Evolutionary conservation across 345 rosid genomes (phyloP), one percentile per base, ranked within the genome.

Genomic region (Mallotus nudiflorus): DNA sequence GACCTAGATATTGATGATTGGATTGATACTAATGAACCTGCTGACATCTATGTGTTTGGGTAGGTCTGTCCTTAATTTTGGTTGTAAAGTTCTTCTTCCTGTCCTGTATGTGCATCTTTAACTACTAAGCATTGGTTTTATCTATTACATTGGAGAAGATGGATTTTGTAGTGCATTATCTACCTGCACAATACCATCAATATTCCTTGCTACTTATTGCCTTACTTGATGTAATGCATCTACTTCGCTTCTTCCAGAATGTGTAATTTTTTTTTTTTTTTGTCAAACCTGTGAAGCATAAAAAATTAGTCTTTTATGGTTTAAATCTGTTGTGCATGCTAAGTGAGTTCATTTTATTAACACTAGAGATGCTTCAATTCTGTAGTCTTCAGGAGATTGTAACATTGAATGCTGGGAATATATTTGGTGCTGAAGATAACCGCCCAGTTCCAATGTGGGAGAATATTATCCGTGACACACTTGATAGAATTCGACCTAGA

Each of bases 1-100:
- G 96, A 90, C 77, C 88, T 91, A 20, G 96, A 84, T 78, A 87
- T 94, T 49, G 97, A 94, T 77, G 95, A 88, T 22, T 94, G 96
- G 98, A 85, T 94, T 40, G 85, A 81, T 67, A 77, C 73, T 31
- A 75, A 82, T 70, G 88, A 91, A 11, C 95, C 97, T 57, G 96
- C 98, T 62, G 98, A 94, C 77, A 82, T 94, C 64, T 93, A 87
- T 77, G 87, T 92, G 71, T 73, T 92, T 20, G 97, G 97, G 97
- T 90, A 80, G 54, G 73, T 67, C 35, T 63, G 71, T 22, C 18
- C 66, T 56, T 31, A 24, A 39, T 73, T 25, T 70, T 28, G 63
- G 13, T 66, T 62, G 19, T 44, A 37, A 67, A 39, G 54, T 16
- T 48, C 12, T 51, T 66, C n/a, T 55, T 57, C n/a, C 12, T 35